These are phyloP conservation scores for Huntiella decipiens DNA, from an alignment of 2,329 filamentous ascomycete genomes.

Conservation along the genomic window DNA sequence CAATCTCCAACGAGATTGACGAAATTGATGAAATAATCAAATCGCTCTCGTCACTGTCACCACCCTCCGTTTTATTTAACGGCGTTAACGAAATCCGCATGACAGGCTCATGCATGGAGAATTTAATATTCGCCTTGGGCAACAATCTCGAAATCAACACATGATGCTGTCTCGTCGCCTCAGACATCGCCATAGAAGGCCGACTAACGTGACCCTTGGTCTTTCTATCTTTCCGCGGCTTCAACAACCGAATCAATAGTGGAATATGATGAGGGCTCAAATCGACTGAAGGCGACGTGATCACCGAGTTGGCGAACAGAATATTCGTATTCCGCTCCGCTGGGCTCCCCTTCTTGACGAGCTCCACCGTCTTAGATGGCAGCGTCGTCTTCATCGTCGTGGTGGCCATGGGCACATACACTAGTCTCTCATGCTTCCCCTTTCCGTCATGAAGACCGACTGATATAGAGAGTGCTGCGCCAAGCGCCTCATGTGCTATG, in stretches of 20 bases:
- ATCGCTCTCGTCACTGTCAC: constrained; percentile 67
- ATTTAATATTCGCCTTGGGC: constrained; percentile 84
- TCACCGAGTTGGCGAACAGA: constrained; percentile 83
- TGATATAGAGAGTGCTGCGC: constrained; percentile 81
- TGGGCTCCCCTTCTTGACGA: constrained; percentile 48
- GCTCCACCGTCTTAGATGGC: constrained; percentile 80
- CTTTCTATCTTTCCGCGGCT: constrained; percentile 23
- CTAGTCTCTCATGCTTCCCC: constrained; percentile 63
- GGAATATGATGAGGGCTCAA: constrained; percentile 83
- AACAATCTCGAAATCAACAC: constrained; percentile 73
- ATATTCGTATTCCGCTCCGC: constrained; percentile 91
- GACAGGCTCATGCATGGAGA: constrained; percentile 93
- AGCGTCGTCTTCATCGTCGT: constrained; percentile 86
- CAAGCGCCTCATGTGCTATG: constrained; percentile 81
- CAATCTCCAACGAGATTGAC: constrained; percentile 77
- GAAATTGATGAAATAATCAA: constrained; percentile 90
- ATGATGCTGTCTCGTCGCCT: constrained; percentile 32
- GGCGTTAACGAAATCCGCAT: constrained; percentile 74
- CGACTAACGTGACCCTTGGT: constrained; percentile 1
- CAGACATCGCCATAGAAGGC: neutral
- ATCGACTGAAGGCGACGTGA: constrained; percentile 89
- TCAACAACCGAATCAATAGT: constrained; percentile 58
- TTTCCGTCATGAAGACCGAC: constrained; percentile 82
- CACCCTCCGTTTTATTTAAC: constrained; percentile 34
- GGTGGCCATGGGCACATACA: constrained; percentile 95